These are phyloP conservation scores for Talaromyces sp. DNA, from an alignment of 2,329 filamentous ascomycete species.

Conservation along the genomic window DNA sequence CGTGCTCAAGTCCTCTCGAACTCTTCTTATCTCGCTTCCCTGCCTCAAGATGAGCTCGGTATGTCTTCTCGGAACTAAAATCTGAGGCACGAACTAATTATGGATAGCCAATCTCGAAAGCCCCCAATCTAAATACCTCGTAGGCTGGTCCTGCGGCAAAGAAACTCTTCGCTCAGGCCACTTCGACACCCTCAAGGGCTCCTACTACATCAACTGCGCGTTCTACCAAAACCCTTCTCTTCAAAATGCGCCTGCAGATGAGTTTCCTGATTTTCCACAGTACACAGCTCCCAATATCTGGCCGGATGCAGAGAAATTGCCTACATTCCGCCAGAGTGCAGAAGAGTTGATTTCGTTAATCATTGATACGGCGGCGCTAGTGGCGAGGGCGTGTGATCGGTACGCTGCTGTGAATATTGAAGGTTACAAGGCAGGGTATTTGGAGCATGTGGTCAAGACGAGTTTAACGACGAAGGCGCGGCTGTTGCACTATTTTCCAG, in stretches of 20 bases:
- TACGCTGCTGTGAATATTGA: slow-evolving; percentile 77
- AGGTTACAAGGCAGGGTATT: slow-evolving; percentile 71
- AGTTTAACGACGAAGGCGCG: slow-evolving; percentile 89
- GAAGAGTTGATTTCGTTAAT: slow-evolving; percentile 76
- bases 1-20: slow-evolving; percentile 76
- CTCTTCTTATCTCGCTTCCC: slow-evolving; percentile 81
- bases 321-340: slow-evolving; percentile 70
- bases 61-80: background rate
- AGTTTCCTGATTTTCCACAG: slow-evolving; percentile 64
- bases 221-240: slow-evolving; percentile 46
- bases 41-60: slow-evolving; percentile 70
- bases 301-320: slow-evolving; percentile 66
- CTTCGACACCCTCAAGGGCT: slow-evolving; percentile 62
- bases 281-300: slow-evolving; percentile 90
- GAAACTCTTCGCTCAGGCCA: slow-evolving; percentile 60
- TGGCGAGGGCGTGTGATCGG: slow-evolving; percentile 83
- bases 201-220: slow-evolving; percentile 62
- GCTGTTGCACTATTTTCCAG: slow-evolving; percentile 86
- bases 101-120: slow-evolving; percentile 40
- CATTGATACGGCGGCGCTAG: slow-evolving; percentile 83
- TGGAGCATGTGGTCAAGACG: slow-evolving; percentile 80
- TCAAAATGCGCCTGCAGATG: slow-evolving; percentile 35
- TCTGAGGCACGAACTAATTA: background rate
- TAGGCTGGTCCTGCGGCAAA: slow-evolving; percentile 64
- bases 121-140: slow-evolving; percentile 54